phyloP scores from a whole-genome alignment of 1,139 yeast genomes.

The Zygosaccharomyces pseudobailii region DNA sequence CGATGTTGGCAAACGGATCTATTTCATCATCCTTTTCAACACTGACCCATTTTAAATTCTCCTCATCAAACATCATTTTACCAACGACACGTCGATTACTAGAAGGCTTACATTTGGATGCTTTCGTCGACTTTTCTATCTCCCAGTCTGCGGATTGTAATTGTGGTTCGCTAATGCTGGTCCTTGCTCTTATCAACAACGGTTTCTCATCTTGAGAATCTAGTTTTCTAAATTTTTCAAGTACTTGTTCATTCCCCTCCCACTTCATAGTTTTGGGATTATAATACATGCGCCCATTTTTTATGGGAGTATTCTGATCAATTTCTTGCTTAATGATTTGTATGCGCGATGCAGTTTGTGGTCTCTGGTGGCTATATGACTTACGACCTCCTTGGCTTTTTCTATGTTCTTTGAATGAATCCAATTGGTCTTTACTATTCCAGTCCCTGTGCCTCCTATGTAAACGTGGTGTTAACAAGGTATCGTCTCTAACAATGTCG shows the following conservation, averaged over 20 bases:
- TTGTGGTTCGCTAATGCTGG: constrained; percentile 1
- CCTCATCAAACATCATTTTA: constrained; percentile 54
- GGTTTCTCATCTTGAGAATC: constrained; percentile 24
- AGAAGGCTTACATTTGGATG: constrained; percentile 4
- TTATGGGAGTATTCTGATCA: constrained; percentile 33
- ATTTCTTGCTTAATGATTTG: constrained; percentile 33
- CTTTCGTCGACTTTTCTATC: constrained; percentile 5
- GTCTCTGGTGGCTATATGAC: background rate
- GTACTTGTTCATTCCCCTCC: constrained; percentile 58
- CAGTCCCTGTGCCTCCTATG: constrained; percentile 24
- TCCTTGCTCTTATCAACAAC: constrained; percentile 20
- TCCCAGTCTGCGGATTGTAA: background rate
- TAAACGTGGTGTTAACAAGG: constrained; percentile 27
- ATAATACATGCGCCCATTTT: constrained; percentile 43
- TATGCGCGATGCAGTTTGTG: constrained; percentile 22
- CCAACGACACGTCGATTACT: constrained; percentile 35
- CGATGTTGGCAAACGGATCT: constrained; percentile 39
- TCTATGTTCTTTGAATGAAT: constrained; percentile 23
- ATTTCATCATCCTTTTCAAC: constrained; percentile 35
- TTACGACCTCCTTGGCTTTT: constrained; percentile 1
- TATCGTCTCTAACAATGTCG: constrained; percentile 26
- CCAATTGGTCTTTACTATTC: constrained; percentile 19
- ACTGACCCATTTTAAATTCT: constrained; percentile 48
- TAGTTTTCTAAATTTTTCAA: constrained; percentile 41
- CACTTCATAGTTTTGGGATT: constrained; percentile 48